A percentile compares a stretch with the other conserved stretches of the same genome.
Evolutionary conservation across 257 asterid species (phyloP).

Genomic region (Jaltomata sinuosa): DNA sequence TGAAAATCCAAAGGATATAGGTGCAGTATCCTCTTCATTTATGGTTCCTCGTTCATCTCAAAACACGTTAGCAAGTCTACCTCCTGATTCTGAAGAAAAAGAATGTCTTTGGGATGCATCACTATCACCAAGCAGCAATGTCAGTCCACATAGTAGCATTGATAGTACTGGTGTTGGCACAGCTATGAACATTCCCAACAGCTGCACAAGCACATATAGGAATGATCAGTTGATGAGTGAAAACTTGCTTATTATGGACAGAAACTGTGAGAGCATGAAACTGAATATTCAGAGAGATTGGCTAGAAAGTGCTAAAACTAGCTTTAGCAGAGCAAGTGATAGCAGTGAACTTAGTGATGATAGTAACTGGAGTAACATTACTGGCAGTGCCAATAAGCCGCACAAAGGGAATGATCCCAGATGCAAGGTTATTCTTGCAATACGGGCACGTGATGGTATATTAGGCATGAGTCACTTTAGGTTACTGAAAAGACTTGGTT

Average conservation of each 20-base stretch:
- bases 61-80: constrained; percentile 26
- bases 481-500: constrained; percentile 41
- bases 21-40: constrained; percentile 31
- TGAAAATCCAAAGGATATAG: constrained; percentile 21
- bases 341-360: constrained; percentile 57
- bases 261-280: constrained; percentile 24
- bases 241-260: constrained; percentile 36
- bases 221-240: constrained; percentile 46
- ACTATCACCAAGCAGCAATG: constrained; percentile 42
- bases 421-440: constrained; percentile 49
- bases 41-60: constrained; percentile 22
- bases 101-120: constrained; percentile 54
- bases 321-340: constrained; percentile 43
- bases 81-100: constrained; percentile 31
- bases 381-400: constrained; percentile 47
- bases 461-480: constrained; percentile 53
- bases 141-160: constrained; percentile 44
- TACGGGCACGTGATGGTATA: constrained; percentile 37
- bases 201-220: constrained; percentile 40
- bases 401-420: constrained; percentile 56
- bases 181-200: constrained; percentile 36
- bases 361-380: constrained; percentile 50
- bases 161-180: constrained; percentile 37
- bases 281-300: constrained; percentile 32
- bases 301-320: constrained; percentile 40